Base-by-base conservation (phyloP, 169 alveolate genomes). In the Babesia bovis region DNA sequence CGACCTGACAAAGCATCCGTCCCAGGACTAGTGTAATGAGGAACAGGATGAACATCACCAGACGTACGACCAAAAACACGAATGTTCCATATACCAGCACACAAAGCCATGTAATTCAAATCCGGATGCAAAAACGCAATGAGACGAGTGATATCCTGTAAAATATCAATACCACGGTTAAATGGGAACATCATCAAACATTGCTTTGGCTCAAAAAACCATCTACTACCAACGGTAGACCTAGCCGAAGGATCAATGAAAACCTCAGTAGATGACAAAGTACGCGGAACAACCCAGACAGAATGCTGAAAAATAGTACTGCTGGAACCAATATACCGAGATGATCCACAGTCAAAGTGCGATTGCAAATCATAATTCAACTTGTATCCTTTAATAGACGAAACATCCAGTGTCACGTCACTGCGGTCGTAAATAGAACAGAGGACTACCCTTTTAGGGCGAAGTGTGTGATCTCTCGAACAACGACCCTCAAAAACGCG, bases 51-150 rank as follows among this genome's bases (percentile, higher is more conserved):
- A 9, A 32, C 21, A 1, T 63, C 73, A 19, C 51, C 52, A 2
- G 15, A 0, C 5, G 15, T 19, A 21, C 45, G 41, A n/a, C 51
- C 68, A 23, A 38, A 25, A 23, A 35, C 52, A 28, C 85, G 61
- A 0, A 77, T 51, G 40, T 47, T 66, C 85, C 85, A 77, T 19
- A 77, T 55, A 23, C 85, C 85, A n/a, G 75, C 70, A 52, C 79
- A 79, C 19, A 79, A 66, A 23, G 87, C 82, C 44, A 26, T 30
- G 33, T 47, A 67, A 47, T 79, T 79, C n/a, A 79, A 33, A 35
- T 79, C 87, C 19, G 87, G 87, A 44, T 79, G 87, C 35, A 79
- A 44, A 38, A 79, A 69, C 15, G 87, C 52, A 25, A 79, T 50
- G 40, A 79, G 51, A 7, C 78, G 67, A 10, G 69, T 32, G n/a